Conservation (phyloP, 1,139 yeast species). For the Geotrichum aggregatum region DNA sequence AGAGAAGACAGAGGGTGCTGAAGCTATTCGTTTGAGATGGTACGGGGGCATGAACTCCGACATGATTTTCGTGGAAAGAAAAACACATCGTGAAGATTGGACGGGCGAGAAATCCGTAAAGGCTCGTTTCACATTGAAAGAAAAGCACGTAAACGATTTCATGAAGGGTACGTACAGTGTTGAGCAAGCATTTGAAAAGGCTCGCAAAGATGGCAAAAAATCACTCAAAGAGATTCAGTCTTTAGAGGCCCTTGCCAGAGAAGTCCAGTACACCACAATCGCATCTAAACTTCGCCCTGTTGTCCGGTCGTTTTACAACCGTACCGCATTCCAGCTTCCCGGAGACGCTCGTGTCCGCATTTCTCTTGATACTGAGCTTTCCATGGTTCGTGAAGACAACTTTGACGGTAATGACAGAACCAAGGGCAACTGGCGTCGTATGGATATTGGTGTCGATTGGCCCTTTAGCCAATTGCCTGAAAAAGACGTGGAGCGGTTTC, state of each 20-base stretch:
- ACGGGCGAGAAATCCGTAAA: conserved; percentile 98
- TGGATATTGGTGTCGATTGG: conserved; percentile 96
- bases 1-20: conserved; percentile 97
- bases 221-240: conserved; percentile 81
- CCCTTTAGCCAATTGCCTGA: conserved; percentile 85
- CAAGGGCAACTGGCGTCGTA: conserved; percentile 92
- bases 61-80: conserved; percentile 90
- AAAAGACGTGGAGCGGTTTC: conserved; percentile 83
- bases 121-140: conserved; percentile 90
- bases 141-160: conserved; percentile 81
- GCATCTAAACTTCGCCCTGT: conserved; percentile 87
- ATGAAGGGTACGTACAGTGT: conserved; percentile 81
- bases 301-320: conserved; percentile 89
- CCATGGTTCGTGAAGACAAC: conserved; percentile 95
- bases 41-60: conserved; percentile 96
- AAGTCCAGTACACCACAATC: conserved; percentile 83
- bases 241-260: conserved; percentile 85
- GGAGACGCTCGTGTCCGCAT: conserved; percentile 99
- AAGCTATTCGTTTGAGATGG: conserved; percentile 97
- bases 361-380: conserved; percentile 89
- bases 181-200: conserved; percentile 83
- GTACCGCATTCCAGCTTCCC: conserved; percentile 97
- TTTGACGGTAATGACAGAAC: conserved; percentile 92
- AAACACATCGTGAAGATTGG: conserved; percentile 99
- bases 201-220: conserved; percentile 89